Evolutionary conservation across 192 early-diverging fungal species (phyloP), one percentile per base, ranked within the genome.

Genomic region (Rhizophagus clarus): DNA sequence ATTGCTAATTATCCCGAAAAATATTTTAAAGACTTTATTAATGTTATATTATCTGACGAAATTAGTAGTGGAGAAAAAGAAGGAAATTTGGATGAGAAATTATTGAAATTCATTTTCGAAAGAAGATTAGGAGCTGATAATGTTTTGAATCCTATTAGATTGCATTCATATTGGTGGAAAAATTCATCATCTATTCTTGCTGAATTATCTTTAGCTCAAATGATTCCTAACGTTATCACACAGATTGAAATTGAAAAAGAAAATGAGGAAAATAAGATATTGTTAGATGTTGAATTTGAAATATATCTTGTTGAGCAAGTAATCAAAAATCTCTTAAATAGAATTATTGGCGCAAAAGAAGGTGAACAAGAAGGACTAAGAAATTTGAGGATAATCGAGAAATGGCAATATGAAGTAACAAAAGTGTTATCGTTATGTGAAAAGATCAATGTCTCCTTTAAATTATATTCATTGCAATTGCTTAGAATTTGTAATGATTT

Each of bases 91-190:
- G 22, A 74, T 17, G 47, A 32, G 24, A 62, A 31, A 24, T 31
- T 81, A 17, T 34, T 81, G 14, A 76, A 81, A 22, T 45, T 62
- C 20, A 37, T 81, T 28, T 66, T 81, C 49, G n/a, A 47, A 8
- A 32, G 73, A 11, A 80, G 49, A 11, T 24, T 81, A 14, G 76
- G 63, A 24, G 1, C 34, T 29, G 62, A 76, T 10, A 72, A 64
- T 34, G 40, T 81, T 1, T 76, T 67, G 10, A 75, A 81, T 56
- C 80, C 80, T 22, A 64, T 81, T 15, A 29, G 9, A 32, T 34
- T 76, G 8, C 80, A 81, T 32, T 47, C 56, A 22, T 63, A 40
- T 64, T 81, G 72, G 72, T 81, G 80, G 80, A 81, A 37, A 63
- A 5, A 81, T 32, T 34, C n/a, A n/a, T 32, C 32, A 17, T 49